Base-by-base conservation (phyloP, 345 rosid species). In the Moricandia moricandioides region DNA sequence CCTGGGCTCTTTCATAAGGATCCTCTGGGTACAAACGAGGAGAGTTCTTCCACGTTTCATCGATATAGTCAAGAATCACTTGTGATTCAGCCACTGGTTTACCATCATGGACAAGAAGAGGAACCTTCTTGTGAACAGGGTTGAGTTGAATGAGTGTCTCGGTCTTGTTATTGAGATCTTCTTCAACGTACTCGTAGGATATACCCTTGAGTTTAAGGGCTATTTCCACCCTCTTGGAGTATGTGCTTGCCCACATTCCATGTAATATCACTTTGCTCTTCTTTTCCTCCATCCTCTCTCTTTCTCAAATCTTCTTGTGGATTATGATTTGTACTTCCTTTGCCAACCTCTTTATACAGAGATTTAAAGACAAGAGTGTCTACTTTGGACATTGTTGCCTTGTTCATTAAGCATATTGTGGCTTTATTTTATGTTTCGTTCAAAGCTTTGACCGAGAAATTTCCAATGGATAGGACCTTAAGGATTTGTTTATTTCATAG, bases 81-180 rank as follows among this genome's bases (percentile, higher is more conserved):
- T 52, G 81, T 37, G 81, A 75, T 11, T 75, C 77, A 51, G 39
- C 69, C 35, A 70, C 54, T 61, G 72, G 59, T 51, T 70, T 67
- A 33, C 77, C 80, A 56, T 79, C 75, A 78, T 87, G 88, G 63
- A 84, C 81, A 7, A 83, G 80, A 47, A 84, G 74, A 6, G 79
- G 79, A 10, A 70, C 8, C 72, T 55, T 70, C 69, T 70, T 80
- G 80, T 75, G 71, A 40, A 74, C 80, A 2, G 80, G 79, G 58
- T 74, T 80, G 33, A 70, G 69, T 31, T 80, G 62, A 54, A 59
- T 27, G 16, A 72, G 58, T 3, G 67, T 7, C 4, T 64, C 62
- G 1, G 60, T 75, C 49, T 75, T 75, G 79, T 74, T 65, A 8
- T 7, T 35, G 0, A 75, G 65, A 63, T 86, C 88, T 80, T 86